Percentiles rank a stretch among this genome's conserved stretches.
phyloP scores from a whole-genome alignment of 352 stramenopile species.

The Pythium sp. region DNA sequence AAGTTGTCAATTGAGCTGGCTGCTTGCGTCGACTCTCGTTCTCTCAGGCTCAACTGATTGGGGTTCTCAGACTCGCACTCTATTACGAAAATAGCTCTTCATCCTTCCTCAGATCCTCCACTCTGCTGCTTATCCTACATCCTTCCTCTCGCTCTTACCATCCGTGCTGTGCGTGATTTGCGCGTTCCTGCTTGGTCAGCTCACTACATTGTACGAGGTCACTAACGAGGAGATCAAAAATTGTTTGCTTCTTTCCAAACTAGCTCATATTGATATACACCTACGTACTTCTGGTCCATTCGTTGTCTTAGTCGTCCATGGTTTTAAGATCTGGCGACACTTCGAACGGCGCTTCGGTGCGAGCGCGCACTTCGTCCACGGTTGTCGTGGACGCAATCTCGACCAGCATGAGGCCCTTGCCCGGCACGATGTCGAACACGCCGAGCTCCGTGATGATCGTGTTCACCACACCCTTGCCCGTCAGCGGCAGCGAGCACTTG shows the following conservation, averaged over 20 bases:
- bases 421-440: conserved; percentile 71
- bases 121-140: background rate
- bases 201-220: background rate
- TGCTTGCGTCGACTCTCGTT: background rate
- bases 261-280: background rate
- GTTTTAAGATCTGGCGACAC: conserved; percentile 54
- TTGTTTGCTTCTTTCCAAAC: background rate
- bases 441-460: conserved; percentile 92
- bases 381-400: conserved; percentile 86
- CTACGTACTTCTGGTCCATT: background rate
- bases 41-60: too few species aligned
- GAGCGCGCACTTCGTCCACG: conserved; percentile 74
- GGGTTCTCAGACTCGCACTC: background rate
- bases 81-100: background rate
- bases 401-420: conserved; percentile 79
- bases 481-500: conserved; percentile 92
- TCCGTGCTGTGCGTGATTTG: background rate
- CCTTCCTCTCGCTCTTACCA: background rate
- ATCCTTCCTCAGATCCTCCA: background rate
- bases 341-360: conserved; percentile 80
- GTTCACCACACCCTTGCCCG: conserved; percentile 93
- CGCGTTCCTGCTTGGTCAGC: background rate
- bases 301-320: conserved; percentile 41
- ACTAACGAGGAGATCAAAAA: background rate
- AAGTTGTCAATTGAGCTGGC: background rate